Evolutionary conservation across 2,329 filamentous ascomycete genomes (phyloP), one percentile per base, ranked within the genome.

Genomic region (Pseudogymnoascus pannorum): DNA sequence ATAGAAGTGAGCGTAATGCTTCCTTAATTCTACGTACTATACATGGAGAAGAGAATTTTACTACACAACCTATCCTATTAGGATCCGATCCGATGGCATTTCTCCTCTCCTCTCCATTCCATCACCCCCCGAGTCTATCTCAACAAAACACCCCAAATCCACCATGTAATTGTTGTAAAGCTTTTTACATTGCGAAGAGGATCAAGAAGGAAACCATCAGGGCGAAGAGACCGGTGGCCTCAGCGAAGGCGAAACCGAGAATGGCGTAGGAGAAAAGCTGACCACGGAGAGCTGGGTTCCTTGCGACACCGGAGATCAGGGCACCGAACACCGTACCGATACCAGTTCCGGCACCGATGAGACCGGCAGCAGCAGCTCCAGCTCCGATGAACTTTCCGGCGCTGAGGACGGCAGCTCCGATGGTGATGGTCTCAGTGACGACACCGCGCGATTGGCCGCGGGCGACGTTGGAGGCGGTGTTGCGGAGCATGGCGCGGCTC

Each of bases 241-340:
- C 82, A 72, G 82, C 80, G 75, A 85, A 83, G 72, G 82, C 82
- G 76, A 85, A 85, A 75, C 82, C 82, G 72, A 85, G 75, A 77
- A 85, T 82, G 77, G 82, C 82, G 77, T 85, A 85, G 67, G 79
- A 79, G 80, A 85, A 81, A 73, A 81, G 77, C 74, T 81, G 79
- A 71, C 77, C 78, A 72, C 79, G 75, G 71, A 82, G 75, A 67
- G 77, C 77, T 64, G 80, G 80, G 79, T 83, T 83, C 70, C 79
- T 77, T 71, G 79, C 78, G 65, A 81, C 79, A 75, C 79, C 77
- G 68, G 76, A 75, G 72, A 82, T 79, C 68, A 82, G 76, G 63
- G 78, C 75, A 69, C 76, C 79, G 74, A 82, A 82, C 65, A 82
- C 79, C 64, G 78, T 74, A 67, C 79, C 79, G 70, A 81, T 81